These are phyloP conservation scores for Leishmania arabica DNA, from an alignment of 208 protist species.

Conservation along the genomic window DNA sequence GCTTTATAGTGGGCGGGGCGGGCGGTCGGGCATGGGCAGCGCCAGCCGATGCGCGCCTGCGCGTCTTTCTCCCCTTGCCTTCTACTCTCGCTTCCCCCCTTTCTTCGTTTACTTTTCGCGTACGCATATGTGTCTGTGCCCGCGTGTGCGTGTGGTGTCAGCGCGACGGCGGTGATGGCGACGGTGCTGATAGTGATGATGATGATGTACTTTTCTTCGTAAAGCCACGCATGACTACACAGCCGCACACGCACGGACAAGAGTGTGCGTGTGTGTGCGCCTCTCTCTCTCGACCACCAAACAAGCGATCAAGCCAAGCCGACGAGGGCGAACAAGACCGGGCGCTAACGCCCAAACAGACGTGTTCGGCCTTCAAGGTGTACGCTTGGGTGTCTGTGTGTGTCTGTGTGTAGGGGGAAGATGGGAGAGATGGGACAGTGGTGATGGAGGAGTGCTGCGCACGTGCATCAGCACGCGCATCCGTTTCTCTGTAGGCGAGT, in stretches of 20 bases:
- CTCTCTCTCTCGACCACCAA: not conserved
- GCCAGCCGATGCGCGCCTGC: not conserved
- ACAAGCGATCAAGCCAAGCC: not conserved
- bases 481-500: not conserved
- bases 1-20: not conserved
- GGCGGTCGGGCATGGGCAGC: not conserved
- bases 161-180: not conserved
- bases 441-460: not conserved
- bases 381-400: not conserved
- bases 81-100: not conserved
- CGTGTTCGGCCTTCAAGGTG: not conserved
- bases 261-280: not conserved
- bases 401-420: not conserved
- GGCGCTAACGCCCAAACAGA: not conserved
- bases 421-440: not conserved
- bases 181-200: not conserved
- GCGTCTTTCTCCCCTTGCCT: not conserved
- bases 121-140: constrained; percentile 1
- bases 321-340: not conserved
- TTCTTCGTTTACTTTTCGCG: not conserved
- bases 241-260: not conserved
- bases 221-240: not conserved
- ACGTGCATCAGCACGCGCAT: not conserved
- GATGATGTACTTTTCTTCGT: not conserved
- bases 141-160: not conserved